Percentiles rank a stretch among this genome's conserved stretches.
These are phyloP conservation scores for Mycosphaerella arachidis DNA, from an alignment of 2,329 filamentous ascomycete genomes.

Conservation along the genomic window DNA sequence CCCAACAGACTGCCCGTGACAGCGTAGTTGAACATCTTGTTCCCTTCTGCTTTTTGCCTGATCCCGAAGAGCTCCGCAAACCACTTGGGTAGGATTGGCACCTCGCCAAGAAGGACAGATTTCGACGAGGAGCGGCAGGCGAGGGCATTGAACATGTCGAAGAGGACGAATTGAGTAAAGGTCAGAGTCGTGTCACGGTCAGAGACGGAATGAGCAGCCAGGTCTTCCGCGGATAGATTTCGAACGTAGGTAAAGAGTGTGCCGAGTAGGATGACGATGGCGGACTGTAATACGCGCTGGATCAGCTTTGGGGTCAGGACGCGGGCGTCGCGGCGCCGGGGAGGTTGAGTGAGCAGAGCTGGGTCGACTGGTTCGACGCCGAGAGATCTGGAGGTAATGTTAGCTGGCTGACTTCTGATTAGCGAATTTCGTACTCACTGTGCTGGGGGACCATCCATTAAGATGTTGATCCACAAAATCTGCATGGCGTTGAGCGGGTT, in stretches of 20 bases:
- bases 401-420: background rate
- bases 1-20: conserved; percentile 79
- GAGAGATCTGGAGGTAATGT: conserved; percentile 53
- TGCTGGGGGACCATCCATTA: conserved; percentile 97
- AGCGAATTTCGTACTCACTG: conserved; percentile 46
- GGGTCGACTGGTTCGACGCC: conserved; percentile 94
- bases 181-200: conserved; percentile 98
- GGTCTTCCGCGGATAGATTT: conserved; percentile 79
- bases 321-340: conserved; percentile 77
- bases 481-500: conserved; percentile 99
- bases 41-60: conserved; percentile 46
- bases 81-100: conserved; percentile 24
- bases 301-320: conserved; percentile 85
- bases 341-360: conserved; percentile 87
- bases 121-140: conserved; percentile 89
- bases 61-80: background rate
- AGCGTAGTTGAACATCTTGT: conserved; percentile 94
- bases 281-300: conserved; percentile 79
- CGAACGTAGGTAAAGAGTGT: conserved; percentile 87
- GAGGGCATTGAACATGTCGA: conserved; percentile 99
- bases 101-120: conserved; percentile 79
- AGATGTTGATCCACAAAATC: conserved; percentile 99
- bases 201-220: conserved; percentile 57
- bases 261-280: conserved; percentile 83
- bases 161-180: conserved; percentile 97